phyloP scores from a whole-genome alignment of 768 basidiomycete genomes.

The Phaeotremella skinneri region DNA sequence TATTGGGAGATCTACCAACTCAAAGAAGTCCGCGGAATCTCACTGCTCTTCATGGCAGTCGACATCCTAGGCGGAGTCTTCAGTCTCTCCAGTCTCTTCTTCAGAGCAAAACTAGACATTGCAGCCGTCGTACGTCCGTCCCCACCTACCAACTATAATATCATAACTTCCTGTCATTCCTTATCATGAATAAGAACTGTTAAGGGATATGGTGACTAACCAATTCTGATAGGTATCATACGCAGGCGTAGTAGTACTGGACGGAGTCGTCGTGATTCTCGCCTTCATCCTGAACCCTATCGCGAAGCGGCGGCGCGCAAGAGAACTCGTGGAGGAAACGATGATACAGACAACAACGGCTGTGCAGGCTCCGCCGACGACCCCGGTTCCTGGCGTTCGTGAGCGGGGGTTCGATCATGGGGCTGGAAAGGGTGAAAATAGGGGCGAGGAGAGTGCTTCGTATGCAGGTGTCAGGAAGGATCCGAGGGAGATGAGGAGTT shows the following conservation, averaged over 20 bases:
- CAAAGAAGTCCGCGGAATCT: constrained; percentile 61
- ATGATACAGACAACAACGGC: too few species aligned
- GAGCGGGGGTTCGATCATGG: too few species aligned
- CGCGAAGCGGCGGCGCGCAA: constrained; percentile 27
- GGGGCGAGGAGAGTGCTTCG: too few species aligned
- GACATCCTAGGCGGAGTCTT: constrained; percentile 72
- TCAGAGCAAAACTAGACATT: constrained; percentile 64
- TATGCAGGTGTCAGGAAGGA: too few species aligned
- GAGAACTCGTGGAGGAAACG: constrained; percentile 13
- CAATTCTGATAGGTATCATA: constrained; percentile 54
- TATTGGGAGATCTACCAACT: constrained; percentile 72
- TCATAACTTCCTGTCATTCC: background rate
- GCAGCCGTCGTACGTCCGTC: constrained; percentile 58
- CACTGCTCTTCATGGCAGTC: constrained; percentile 65
- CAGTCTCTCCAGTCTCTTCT: constrained; percentile 66
- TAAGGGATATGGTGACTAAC: background rate
- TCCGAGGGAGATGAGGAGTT: too few species aligned
- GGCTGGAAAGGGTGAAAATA: background rate
- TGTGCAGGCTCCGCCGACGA: too few species aligned
- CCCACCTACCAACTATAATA: background rate
- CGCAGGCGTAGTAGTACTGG: constrained; percentile 63
- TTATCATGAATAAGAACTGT: background rate
- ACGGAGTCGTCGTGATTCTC: constrained; percentile 62
- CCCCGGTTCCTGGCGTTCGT: too few species aligned
- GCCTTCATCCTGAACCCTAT: constrained; percentile 67